These are phyloP conservation scores for Apocynum venetum DNA, from an alignment of 257 asterid species.

Conservation along the genomic window DNA sequence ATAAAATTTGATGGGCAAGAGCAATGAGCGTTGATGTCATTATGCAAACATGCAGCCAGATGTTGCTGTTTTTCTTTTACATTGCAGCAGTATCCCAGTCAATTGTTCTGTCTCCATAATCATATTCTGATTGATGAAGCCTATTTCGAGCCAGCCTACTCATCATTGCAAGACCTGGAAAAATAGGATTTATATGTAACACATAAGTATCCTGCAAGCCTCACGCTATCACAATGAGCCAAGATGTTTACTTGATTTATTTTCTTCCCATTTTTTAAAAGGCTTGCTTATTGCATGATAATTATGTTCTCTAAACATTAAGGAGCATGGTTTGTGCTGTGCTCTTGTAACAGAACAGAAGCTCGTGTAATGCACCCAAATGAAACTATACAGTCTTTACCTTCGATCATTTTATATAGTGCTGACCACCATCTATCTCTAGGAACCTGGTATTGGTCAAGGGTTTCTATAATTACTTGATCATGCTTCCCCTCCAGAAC, in stretches of 20 bases:
- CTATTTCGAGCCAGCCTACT: slow-evolving; percentile 46
- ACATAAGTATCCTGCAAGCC: neutral
- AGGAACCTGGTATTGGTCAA: slow-evolving; percentile 62
- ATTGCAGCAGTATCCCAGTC: slow-evolving; percentile 66
- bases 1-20: neutral
- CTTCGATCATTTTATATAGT: slow-evolving; percentile 83
- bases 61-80: slow-evolving; percentile 37
- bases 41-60: neutral
- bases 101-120: slow-evolving; percentile 35
- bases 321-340: too few species aligned
- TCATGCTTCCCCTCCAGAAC: slow-evolving; percentile 91
- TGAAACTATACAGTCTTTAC: slow-evolving; percentile 24
- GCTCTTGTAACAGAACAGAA: too few species aligned
- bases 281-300: neutral
- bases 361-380: neutral
- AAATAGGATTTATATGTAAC: neutral
- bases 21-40: neutral
- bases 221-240: neutral
- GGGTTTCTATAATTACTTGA: slow-evolving; percentile 65
- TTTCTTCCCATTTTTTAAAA: neutral
- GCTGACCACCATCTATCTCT: slow-evolving; percentile 92
- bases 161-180: slow-evolving; percentile 57
- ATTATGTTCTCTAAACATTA: neutral
- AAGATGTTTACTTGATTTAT: too few species aligned
- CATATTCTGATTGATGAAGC: slow-evolving; percentile 32